Evolutionary conservation across 805 yeast species (phyloP).

Genomic region (Kregervanrija fluxuum): DNA sequence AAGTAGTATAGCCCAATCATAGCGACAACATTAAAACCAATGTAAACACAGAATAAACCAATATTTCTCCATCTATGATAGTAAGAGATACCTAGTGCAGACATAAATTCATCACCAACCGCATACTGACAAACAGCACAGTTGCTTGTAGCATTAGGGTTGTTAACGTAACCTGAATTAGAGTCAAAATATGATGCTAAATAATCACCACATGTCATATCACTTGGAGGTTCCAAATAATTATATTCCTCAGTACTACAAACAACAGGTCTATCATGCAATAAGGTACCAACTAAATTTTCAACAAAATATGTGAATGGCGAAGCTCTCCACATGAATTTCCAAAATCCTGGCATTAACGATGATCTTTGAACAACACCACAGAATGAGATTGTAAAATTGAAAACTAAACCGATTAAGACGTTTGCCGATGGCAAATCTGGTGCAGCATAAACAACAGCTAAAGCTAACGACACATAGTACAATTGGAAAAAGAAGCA

Average conservation of each 20-base stretch:
- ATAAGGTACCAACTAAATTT: slow-evolving; percentile 37
- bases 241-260: slow-evolving; percentile 46
- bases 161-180: slow-evolving; percentile 48
- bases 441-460: slow-evolving; percentile 52
- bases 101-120: slow-evolving; percentile 42
- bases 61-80: slow-evolving; percentile 57
- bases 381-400: slow-evolving; percentile 56
- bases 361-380: slow-evolving; percentile 56
- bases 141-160: slow-evolving; percentile 40
- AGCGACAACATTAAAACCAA: slow-evolving; percentile 40
- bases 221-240: slow-evolving; percentile 45
- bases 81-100: slow-evolving; percentile 35
- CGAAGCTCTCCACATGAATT: slow-evolving; percentile 69
- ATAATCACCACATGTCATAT: slow-evolving; percentile 58
- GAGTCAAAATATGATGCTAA: slow-evolving; percentile 30
- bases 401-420: slow-evolving; percentile 45
- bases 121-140: slow-evolving; percentile 45
- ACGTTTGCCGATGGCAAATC: slow-evolving; percentile 63
- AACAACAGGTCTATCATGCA: slow-evolving; percentile 43
- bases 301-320: slow-evolving; percentile 69
- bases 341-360: slow-evolving; percentile 77
- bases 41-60: slow-evolving; percentile 54
- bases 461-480: slow-evolving; percentile 43
- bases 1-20: slow-evolving; percentile 31
- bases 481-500: slow-evolving; percentile 37